Percentiles rank a stretch among this genome's conserved stretches.
These are phyloP conservation scores for Trametes punicea DNA, from an alignment of 768 basidiomycete genomes.

Conservation along the genomic window DNA sequence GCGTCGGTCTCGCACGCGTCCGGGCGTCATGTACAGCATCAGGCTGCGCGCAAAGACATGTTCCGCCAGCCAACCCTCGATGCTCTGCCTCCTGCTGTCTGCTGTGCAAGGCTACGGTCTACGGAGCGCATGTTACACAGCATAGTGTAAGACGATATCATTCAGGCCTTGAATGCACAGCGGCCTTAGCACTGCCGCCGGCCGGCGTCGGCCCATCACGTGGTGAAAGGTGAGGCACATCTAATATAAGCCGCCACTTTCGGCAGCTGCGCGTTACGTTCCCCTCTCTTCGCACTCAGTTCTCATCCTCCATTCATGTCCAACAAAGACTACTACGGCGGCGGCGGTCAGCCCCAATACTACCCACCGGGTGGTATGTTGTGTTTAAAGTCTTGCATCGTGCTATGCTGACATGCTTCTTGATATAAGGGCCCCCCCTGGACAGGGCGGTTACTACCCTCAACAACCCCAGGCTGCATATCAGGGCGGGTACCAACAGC, in stretches of 20 bases:
- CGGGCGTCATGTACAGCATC: too few species aligned
- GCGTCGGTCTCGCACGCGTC: too few species aligned
- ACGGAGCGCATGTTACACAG: too few species aligned
- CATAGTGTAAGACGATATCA: too few species aligned
- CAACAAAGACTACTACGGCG: conserved; percentile 69
- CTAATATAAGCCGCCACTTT: conserved; percentile 9
- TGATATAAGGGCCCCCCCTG: conserved; percentile 46
- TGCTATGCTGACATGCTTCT: conserved; percentile 18
- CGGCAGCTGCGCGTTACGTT: conserved; percentile 7
- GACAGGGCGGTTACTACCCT: conserved; percentile 68
- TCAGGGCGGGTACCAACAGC: conserved; percentile 41
- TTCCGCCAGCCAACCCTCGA: not conserved
- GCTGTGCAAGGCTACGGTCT: too few species aligned
- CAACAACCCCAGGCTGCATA: conserved; percentile 74
- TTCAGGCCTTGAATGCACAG: not conserved
- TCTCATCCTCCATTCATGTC: conserved; percentile 37
- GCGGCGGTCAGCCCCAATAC: conserved; percentile 47
- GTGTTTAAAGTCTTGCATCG: not conserved
- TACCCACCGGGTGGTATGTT: conserved; percentile 51
- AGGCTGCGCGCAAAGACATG: not conserved
- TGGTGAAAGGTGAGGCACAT: conserved; percentile 1
- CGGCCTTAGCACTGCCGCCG: not conserved
- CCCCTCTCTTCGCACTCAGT: conserved; percentile 6
- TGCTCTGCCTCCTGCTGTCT: not conserved
- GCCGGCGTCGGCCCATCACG: conserved; percentile 3